Base-by-base conservation (phyloP, 1,139 yeast genomes). In the Yamadazyma mexicana region DNA sequence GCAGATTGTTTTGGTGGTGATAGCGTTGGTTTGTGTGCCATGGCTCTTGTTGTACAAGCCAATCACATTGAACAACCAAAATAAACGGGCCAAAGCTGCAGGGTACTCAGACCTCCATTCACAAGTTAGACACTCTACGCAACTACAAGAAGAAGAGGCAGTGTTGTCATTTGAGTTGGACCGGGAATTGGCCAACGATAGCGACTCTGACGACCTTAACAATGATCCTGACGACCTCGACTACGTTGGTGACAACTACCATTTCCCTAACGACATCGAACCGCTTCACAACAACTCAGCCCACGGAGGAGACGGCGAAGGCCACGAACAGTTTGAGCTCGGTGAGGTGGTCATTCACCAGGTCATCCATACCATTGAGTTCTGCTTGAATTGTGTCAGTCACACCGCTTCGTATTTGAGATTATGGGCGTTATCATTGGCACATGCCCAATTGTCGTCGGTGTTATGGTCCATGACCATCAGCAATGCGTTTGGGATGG, bases 401-500 rank as follows among this genome's bases (percentile, higher is more conserved):
- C 99, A 94, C 60, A 94, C 98, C 0, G 99, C 99, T 0, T 92
- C 98, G 0, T 94, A 94, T 57, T 77, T 92, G 51, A 83, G 98
- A 59, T 70, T 92, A 42, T 92, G 98, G 98, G 99, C 99, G 1
- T 74, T 94, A 46, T 91, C 98, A 1, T 77, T 94, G 45, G 99
- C 99, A 0, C 99, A 94, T 61, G 94, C 95, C 12, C 99, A 94
- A 68, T 75, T 94, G 50, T 89, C 97, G 1, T 74, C 91, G 12
- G 99, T 94, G 31, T 70, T 94, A 51, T 94, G 98, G 98, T 74
- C 86, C 34, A 92, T 92, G 99, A 92, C 98, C 1, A 79, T 92
- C 39, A 78, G 79, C 49, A 82, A 85, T 53, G 86, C 97, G 0
- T 91, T 94, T 68, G 67, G 76, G 32, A 51, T 60, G 17, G 74